Evolutionary conservation across 164 flowering plant species (phyloP), one percentile per base, ranked within the genome.

Genomic region (Berberis thunbergii): DNA sequence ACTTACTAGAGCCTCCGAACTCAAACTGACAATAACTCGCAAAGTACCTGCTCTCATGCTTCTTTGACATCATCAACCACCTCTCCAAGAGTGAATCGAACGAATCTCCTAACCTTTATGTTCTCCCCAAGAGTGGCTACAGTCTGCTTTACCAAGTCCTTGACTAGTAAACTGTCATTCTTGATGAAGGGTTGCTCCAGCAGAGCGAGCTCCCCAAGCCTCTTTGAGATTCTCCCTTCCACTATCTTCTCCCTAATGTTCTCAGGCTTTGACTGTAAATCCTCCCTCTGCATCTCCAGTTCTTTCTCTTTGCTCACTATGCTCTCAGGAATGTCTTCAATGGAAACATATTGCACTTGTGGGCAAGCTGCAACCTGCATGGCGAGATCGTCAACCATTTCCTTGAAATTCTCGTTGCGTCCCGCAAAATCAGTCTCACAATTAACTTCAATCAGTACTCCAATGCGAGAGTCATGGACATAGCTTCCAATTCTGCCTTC

Each of bases 401-500:
- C 93, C 69, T 87, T 86, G 86, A 91, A 95, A 26, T 81, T 81
- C 64, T 86, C 95, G 70, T 90, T 80, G 63, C 97, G 79, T 26
- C 86, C 96, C 56, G 91, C 99, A 76, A 95, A 95, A 74, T 95
- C 99, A 5, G 99, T 95, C 71, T 95, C 99, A 48, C 94, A 91
- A 75, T 95, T 95, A 49, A 95, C 94, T 77, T 95, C 99, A 9
- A 95, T 83, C 42, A 94, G 86, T 3, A 87, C 96, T 26, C 99
- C 99, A 54, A 95, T 95, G 57, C 97, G 91, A 9, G 96, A 68
- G 60, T 95, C 99, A 60, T 95, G 97, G 70, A 91, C 83, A 80
- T 95, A 91, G 48, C 94, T 79, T 4, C 91, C 93, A n/a, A 95
- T 86, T 67, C 96, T 72, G 69, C 99, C 99, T 71, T 95, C 99